A percentile compares a stretch with the other conserved stretches of the same genome.
These are phyloP conservation scores for Malassezia obtusa DNA, from an alignment of 1,284 basidiomycete genomes.

Conservation along the genomic window DNA sequence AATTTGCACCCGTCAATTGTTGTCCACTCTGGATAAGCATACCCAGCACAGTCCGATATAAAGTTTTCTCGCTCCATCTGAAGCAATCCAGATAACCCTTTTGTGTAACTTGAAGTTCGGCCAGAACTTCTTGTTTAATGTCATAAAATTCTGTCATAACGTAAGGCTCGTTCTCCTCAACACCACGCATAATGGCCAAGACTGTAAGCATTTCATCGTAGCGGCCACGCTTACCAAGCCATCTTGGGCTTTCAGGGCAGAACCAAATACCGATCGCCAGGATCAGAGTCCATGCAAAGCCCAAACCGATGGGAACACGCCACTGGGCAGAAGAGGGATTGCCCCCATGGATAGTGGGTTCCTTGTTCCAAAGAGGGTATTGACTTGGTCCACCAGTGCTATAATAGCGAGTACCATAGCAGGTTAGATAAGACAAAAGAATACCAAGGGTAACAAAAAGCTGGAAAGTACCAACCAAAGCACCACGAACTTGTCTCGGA, in stretches of 20 bases:
- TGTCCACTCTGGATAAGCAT: constrained; percentile 64
- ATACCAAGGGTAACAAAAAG: constrained; percentile 54
- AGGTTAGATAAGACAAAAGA: constrained; percentile 58
- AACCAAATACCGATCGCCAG: constrained; percentile 62
- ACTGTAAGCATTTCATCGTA: constrained; percentile 53
- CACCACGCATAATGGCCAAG: constrained; percentile 58
- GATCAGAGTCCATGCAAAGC: constrained; percentile 61
- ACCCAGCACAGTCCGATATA: constrained; percentile 49
- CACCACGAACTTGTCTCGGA: constrained; percentile 66
- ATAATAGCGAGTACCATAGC: constrained; percentile 37
- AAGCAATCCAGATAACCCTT: constrained; percentile 42
- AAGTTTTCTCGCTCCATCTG: constrained; percentile 29
- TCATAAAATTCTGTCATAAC: constrained; percentile 40
- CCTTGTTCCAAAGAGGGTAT: background rate
- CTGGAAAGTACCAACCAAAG: constrained; percentile 61
- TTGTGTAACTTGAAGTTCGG: constrained; percentile 18
- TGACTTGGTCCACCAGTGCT: background rate
- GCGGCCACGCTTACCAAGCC: constrained; percentile 56
- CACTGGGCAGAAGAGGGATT: constrained; percentile 52
- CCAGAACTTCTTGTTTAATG: constrained; percentile 33
- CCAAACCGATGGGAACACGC: constrained; percentile 62
- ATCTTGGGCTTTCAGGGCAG: constrained; percentile 66
- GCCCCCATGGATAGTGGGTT: background rate
- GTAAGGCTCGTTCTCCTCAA: constrained; percentile 35
- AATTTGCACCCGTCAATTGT: constrained; percentile 62